A percentile compares a stretch with the other conserved stretches of the same genome.
Conservation (phyloP, 2,329 filamentous ascomycete genomes). For the Huntiella moniliformis region DNA sequence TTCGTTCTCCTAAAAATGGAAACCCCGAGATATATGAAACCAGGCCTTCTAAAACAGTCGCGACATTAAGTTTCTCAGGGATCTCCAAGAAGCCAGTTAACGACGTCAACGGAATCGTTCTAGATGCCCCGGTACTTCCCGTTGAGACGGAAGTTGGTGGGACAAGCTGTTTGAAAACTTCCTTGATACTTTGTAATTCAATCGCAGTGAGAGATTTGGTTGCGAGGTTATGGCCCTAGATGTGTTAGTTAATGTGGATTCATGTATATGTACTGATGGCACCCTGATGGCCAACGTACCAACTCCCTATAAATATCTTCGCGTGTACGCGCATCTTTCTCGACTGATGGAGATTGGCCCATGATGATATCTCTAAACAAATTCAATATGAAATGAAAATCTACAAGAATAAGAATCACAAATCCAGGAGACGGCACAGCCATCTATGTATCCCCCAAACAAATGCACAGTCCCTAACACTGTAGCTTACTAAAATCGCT, state of each 20-base stretch:
- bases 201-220: slow-evolving; percentile 52
- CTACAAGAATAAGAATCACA: too few relatives aligned
- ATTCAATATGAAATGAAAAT: too few relatives aligned
- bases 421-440: too few relatives aligned
- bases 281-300: too few relatives aligned
- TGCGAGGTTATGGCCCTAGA: slow-evolving; percentile 43
- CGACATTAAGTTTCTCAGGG: slow-evolving; percentile 48
- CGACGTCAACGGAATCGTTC: slow-evolving; percentile 52
- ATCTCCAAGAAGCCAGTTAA: slow-evolving; percentile 54
- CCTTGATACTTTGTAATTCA: slow-evolving; percentile 54
- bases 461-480: too few relatives aligned
- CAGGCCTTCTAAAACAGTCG: slow-evolving; percentile 53
- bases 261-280: too few relatives aligned
- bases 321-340: too few relatives aligned
- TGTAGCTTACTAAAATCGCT: too few relatives aligned
- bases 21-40: slow-evolving; percentile 54
- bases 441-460: too few relatives aligned
- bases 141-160: slow-evolving; percentile 34
- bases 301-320: too few relatives aligned
- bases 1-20: slow-evolving; percentile 52
- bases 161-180: slow-evolving; percentile 53
- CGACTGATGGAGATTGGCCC: too few relatives aligned
- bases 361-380: too few relatives aligned
- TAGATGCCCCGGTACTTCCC: slow-evolving; percentile 20
- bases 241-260: not conserved